Evolutionary conservation across 805 yeast genomes (phyloP), one percentile per base, ranked within the genome.

Genomic region (Teunomyces cretensis): DNA sequence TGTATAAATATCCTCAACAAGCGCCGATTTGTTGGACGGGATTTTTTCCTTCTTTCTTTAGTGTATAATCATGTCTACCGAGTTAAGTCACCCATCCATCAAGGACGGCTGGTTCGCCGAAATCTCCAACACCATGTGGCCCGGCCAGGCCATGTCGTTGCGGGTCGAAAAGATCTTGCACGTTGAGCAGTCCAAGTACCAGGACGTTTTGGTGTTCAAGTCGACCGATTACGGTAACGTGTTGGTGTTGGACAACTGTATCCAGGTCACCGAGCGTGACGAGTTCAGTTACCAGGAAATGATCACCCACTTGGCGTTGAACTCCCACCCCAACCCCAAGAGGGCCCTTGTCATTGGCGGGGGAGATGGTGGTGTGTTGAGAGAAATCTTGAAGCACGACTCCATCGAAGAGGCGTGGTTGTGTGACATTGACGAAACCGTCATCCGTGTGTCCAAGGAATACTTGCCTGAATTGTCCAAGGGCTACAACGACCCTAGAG

Each of bases 281-380:
- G 99, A 92, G 74, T 92, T 88, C 68, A 81, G 97, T 22, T 92
- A 91, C 77, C 99, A 94, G 75, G 99, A 92, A 74, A 94, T 92
- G 98, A 92, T 92, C 68, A 75, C 97, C 33, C 97, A 92, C 70
- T 77, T 94, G 61, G 96, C 96, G 6, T 62, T 94, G 68, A 87
- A 85, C 80, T 83, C 94, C 43, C 98, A 94, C 72, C 91, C 96
- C 58, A 83, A 88, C 73, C 98, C 98, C 47, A 88, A 88, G 77
- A 84, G 79, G 58, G 97, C 95, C 17, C 76, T 92, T 45, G 98
- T 92, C 52, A 87, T 92, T 61, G 99, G 99, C 48, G 99, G 99
- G 53, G 99, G 99, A 62, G 99, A 92, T 67, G 99, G 99, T 58
- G 98, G 98, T 70, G 98, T 92, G 42, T 79, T 92, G 60, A 83